Base-by-base conservation (phyloP, 202 grass and related monocot genomes). In the Sporobolus alterniflorus region DNA sequence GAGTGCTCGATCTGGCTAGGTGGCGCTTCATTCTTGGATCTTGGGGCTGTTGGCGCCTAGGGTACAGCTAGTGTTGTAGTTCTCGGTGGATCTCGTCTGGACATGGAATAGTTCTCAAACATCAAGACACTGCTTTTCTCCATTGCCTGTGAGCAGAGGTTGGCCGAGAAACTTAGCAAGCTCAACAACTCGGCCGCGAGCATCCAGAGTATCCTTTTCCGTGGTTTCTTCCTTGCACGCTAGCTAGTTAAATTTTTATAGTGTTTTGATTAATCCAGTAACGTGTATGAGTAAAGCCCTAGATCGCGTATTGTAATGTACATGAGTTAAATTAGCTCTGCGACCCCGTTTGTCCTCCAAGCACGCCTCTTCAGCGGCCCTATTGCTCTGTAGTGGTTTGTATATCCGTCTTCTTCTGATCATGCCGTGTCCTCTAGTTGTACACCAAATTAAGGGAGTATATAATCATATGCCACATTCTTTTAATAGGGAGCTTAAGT, bases 131-230 rank as follows among this genome's bases (percentile, higher is more conserved):
- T n/a, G n/a, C n/a, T n/a, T n/a, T n/a, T n/a, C 11, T 24, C 8
- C 9, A 22, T 25, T 26, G 2, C 13, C 9, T 26, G 86, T 79
- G 90, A 96, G 71, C 83, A 87, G 26, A 75, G 76, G 41, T 65
- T 96, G 63, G 84, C 82, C 46, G 90, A 93, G 46, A 93, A 96
- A 88, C 90, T 96, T 21, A 69, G 62, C 29, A 93, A 88, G 86
- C 88, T 96, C 75, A 96, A 92, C 82, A 96, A 71, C 80, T 83
- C 94, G 22, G 88, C 92, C 17, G 77, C 92, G 57, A 93, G 94
- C 88, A 91, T 96, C 55, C 67, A 96, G 76, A 87, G 94, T 97
- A 93, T 93, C 90, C 88, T 96, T 96, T 83, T 43, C 62, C 15
- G 9, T 41, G 20, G 47, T 69, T 66, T 17, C 13, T 62, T 60